A percentile compares a stretch with the other conserved stretches of the same genome.
Conservation (phyloP, 371 early-diverging fungal genomes). For the Mortierella sp. region DNA sequence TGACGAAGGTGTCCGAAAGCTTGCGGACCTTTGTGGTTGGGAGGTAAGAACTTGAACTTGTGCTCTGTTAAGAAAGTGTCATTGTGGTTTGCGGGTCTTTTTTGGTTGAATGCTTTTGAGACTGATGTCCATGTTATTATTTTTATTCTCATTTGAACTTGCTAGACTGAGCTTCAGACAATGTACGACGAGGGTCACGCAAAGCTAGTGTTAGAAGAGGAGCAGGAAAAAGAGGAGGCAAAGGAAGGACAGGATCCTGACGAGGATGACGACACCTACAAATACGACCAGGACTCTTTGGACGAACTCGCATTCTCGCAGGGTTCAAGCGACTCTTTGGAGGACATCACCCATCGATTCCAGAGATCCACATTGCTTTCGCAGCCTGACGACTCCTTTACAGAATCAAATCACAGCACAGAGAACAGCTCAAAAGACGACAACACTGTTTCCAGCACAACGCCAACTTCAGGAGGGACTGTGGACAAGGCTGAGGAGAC, state of each 20-base stretch:
- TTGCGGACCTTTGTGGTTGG: conserved; percentile 78
- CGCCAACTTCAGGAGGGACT: neutral
- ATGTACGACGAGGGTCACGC: conserved; percentile 41
- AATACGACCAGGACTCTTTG: conserved; percentile 19
- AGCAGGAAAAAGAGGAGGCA: conserved; percentile 8
- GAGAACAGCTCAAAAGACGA: neutral
- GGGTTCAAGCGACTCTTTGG: conserved; percentile 17
- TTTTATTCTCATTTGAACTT: neutral
- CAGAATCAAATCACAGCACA: neutral
- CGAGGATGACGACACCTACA: conserved; percentile 23
- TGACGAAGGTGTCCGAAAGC: conserved; percentile 78
- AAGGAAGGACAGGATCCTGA: conserved; percentile 5
- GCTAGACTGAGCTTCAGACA: conserved; percentile 37
- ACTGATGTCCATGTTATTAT: neutral
- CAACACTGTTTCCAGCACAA: neutral
- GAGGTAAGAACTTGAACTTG: conserved; percentile 43
- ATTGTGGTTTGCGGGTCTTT: neutral
- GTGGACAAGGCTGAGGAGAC: neutral
- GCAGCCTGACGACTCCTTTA: conserved; percentile 3
- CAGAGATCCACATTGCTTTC: conserved; percentile 27
- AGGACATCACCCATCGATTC: conserved; percentile 38
- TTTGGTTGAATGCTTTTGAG: neutral
- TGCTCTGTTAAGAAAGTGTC: neutral
- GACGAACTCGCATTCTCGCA: neutral
- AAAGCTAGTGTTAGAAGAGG: conserved; percentile 19